phyloP scores from a whole-genome alignment of 306 rosid species.

The Fagus crenata region DNA sequence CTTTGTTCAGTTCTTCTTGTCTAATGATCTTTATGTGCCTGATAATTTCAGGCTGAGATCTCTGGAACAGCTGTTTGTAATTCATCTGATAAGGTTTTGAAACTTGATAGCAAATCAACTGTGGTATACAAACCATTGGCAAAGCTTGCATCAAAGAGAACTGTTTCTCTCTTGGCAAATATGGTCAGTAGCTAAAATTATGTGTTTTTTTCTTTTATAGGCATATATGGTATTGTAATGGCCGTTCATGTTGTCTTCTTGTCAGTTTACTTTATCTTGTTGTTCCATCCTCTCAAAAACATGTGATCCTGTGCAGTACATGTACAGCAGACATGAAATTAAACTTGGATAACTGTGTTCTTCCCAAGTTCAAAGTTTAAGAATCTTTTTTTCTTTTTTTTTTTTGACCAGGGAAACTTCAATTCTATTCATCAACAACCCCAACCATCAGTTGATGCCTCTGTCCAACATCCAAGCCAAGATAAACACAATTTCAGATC shows the following conservation, averaged over 20 bases:
- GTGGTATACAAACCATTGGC: slow-evolving; percentile 83
- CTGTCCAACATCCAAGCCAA: slow-evolving; percentile 43
- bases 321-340: background rate
- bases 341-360: background rate
- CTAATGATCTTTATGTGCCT: slow-evolving; percentile 24
- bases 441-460: slow-evolving; percentile 35
- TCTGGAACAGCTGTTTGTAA: slow-evolving; percentile 39
- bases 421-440: slow-evolving; percentile 46
- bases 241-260: background rate
- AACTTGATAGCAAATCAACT: slow-evolving; percentile 48
- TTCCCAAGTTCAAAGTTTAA: background rate
- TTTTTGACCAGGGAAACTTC: slow-evolving; percentile 65
- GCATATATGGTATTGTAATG: background rate
- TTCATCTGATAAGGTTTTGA: slow-evolving; percentile 45
- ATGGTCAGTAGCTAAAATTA: slow-evolving; percentile 53
- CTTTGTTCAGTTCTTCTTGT: slow-evolving; percentile 25
- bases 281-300: background rate
- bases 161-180: slow-evolving; percentile 78
- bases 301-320: background rate
- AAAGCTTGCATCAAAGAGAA: slow-evolving; percentile 71
- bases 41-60: slow-evolving; percentile 51
- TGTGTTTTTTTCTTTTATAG: background rate
- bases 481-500: slow-evolving; percentile 40
- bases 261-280: background rate
- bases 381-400: slow-evolving; percentile 4